Base-by-base conservation (phyloP, 176 grass and related monocot genomes). In the Poa pratensis region DNA sequence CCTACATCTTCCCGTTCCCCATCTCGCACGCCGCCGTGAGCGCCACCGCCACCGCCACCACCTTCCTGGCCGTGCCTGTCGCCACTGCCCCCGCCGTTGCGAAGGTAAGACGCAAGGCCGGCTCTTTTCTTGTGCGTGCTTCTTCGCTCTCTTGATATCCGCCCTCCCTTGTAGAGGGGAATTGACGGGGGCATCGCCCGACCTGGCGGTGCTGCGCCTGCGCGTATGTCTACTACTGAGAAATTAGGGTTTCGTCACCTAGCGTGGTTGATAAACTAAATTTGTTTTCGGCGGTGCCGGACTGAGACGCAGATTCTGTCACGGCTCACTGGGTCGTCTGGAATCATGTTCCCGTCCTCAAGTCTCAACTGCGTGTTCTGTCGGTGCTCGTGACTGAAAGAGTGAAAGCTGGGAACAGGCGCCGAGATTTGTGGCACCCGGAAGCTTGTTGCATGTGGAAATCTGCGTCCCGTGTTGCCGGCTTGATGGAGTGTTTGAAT, bases 201-300 rank as follows among this genome's bases (percentile, higher is more conserved):
- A 54, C 46, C 28, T 42, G 9, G 15, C 9, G 14, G n/a, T 53
- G 55, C 24, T 72, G 69, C 39, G 10, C 35, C 53, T 46, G 72
- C 20, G 42, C 27, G 19, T 64, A 30, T 48, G 75, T 35, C 71
- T 64, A 12, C 50, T 27, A 17, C 72, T 14, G 19, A 28, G 53
- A 40, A 73, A 65, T 66, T 77, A 76, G 73, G 55, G 73, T 84
- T 84, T 65, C 8, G 26, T 8, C 18, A 48, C 54, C 40, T 62
- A 35, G 69, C 13, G 19, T 50, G 30, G 48, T 42, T 4, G 12
- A 27, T 73, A 13, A 11, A 30, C 5, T 63, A 5, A 27, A 48
- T 49, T 71, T 78, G 3, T 18, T 63, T 18, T 53, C 1, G 28
- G 22, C 23, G 42, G 42, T 30, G 66, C 17, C 10, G 32, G 63